phyloP scores from a whole-genome alignment of 2,329 filamentous ascomycete genomes.

The Alternaria sp. region DNA sequence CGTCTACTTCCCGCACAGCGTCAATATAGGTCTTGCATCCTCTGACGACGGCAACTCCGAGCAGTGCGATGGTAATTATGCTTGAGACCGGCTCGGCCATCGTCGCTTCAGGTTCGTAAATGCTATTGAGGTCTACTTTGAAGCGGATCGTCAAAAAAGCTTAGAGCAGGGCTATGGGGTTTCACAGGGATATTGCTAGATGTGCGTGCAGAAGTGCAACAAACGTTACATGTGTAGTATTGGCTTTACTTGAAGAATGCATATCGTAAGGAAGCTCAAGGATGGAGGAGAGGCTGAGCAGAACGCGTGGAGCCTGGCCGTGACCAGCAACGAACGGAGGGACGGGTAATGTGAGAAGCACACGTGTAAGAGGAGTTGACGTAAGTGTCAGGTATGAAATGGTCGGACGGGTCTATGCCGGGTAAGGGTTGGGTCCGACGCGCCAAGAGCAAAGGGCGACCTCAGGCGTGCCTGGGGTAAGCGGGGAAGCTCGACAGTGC shows the following conservation, averaged over 20 bases:
- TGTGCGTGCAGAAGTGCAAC: background rate
- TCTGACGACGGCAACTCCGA: slow-evolving; percentile 18
- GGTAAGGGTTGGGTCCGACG: background rate
- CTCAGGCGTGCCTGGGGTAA: background rate
- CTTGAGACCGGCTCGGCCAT: slow-evolving; percentile 28
- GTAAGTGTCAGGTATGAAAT: background rate
- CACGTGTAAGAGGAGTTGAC: slow-evolving; percentile 1
- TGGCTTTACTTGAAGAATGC: slow-evolving; percentile 1
- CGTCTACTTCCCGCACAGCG: slow-evolving; percentile 13
- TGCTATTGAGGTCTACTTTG: background rate
- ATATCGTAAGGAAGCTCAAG: background rate
- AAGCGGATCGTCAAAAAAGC: background rate
- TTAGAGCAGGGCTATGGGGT: background rate
- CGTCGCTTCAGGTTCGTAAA: background rate
- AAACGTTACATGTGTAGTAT: background rate
- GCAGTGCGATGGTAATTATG: slow-evolving; percentile 22
- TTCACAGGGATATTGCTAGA: background rate
- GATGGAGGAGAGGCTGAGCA: slow-evolving; percentile 12
- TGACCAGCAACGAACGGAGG: background rate
- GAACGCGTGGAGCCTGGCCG: slow-evolving; percentile 10
- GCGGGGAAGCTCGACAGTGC: background rate
- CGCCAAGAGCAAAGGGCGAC: background rate
- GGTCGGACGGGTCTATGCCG: background rate
- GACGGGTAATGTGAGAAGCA: background rate
- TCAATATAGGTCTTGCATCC: slow-evolving; percentile 22